phyloP scores from a whole-genome alignment of 1,139 yeast species.

The Yamadazyma spencermartinsiae region DNA sequence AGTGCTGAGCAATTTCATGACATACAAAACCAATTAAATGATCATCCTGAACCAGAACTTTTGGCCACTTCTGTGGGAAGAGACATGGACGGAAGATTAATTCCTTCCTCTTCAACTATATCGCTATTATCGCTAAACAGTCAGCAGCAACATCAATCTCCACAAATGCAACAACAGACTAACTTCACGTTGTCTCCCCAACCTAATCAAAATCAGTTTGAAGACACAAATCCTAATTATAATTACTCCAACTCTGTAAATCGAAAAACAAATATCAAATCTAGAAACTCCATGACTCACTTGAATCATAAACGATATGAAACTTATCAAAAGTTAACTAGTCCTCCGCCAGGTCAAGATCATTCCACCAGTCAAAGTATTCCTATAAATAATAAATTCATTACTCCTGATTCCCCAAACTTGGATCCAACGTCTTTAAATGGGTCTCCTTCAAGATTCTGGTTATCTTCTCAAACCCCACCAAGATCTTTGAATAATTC shows the following conservation, averaged over 20 bases:
- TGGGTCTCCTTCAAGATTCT: constrained; percentile 57
- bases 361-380: constrained; percentile 27
- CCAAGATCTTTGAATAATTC: constrained; percentile 37
- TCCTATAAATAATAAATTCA: constrained; percentile 24
- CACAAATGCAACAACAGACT: constrained; percentile 1
- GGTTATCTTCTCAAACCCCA: constrained; percentile 54
- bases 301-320: constrained; percentile 27
- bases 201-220: constrained; percentile 5
- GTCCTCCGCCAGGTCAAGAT: constrained; percentile 23
- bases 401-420: constrained; percentile 52
- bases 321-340: constrained; percentile 34
- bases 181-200: constrained; percentile 6
- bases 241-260: constrained; percentile 4
- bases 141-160: constrained; percentile 12
- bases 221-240: constrained; percentile 4
- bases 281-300: constrained; percentile 35
- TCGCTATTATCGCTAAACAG: constrained; percentile 50
- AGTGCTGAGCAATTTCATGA: background rate
- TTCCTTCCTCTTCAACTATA: constrained; percentile 57
- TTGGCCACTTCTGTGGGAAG: constrained; percentile 57
- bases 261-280: constrained; percentile 19
- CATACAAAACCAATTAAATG: constrained; percentile 13
- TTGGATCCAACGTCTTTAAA: constrained; percentile 53
- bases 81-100: constrained; percentile 47
- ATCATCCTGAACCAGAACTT: constrained; percentile 54